These are phyloP conservation scores for Claviceps humidiphila DNA, from an alignment of 2,329 filamentous ascomycete genomes.

Conservation along the genomic window DNA sequence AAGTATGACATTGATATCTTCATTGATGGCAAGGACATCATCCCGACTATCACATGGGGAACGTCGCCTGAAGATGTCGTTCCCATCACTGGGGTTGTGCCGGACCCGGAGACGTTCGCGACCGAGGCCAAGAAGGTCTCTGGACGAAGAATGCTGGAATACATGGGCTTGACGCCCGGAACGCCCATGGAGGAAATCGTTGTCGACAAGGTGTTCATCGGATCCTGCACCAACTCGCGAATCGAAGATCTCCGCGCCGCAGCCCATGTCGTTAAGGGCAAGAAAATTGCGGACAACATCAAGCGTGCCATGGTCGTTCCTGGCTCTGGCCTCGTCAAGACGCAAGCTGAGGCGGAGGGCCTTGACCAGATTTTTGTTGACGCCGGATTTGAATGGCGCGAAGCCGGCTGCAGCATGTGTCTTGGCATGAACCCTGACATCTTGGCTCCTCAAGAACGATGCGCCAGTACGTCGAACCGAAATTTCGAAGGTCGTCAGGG, in stretches of 20 bases:
- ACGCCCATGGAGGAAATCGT: constrained; percentile 84
- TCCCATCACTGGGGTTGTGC: constrained; percentile 85
- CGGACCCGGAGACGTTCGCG: constrained; percentile 75
- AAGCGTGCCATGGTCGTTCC: constrained; percentile 95
- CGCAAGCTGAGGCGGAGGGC: constrained; percentile 79
- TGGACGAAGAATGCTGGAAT: constrained; percentile 73
- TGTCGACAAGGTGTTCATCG: constrained; percentile 95
- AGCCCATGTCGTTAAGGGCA: constrained; percentile 73
- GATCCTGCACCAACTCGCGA: constrained; percentile 92
- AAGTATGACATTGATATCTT: constrained; percentile 82
- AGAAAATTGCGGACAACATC: constrained; percentile 74
- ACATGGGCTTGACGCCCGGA: constrained; percentile 85
- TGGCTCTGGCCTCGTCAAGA: constrained; percentile 87
- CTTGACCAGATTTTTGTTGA: constrained; percentile 85
- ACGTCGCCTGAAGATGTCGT: constrained; percentile 93
- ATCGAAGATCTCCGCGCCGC: constrained; percentile 91
- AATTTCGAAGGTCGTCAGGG: constrained; percentile 97
- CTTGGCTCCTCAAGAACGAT: constrained; percentile 79
- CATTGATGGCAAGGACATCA: constrained; percentile 85
- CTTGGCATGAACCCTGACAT: constrained; percentile 99
- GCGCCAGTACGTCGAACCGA: constrained; percentile 89
- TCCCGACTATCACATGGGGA: constrained; percentile 91
- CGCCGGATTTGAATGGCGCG: constrained; percentile 94
- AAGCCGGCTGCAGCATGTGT: constrained; percentile 98
- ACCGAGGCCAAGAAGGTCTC: constrained; percentile 68